Base-by-base conservation (phyloP, 495 filamentous ascomycete genomes). In the Penicillium pulvis region DNA sequence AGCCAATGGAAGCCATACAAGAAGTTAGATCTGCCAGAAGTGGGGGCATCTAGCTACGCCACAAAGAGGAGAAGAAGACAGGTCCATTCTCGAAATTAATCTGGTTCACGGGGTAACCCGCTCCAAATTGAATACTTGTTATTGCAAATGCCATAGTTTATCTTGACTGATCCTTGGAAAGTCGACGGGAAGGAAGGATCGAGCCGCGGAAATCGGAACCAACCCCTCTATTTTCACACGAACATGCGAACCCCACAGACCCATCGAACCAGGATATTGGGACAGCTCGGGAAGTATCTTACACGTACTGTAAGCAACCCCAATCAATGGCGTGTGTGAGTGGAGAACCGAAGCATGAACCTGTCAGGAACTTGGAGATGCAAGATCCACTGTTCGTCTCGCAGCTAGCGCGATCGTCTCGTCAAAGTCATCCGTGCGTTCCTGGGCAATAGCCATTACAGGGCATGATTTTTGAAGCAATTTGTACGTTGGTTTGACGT, bases 41-140 rank as follows among this genome's bases (percentile, higher is more conserved):
- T 49, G 46, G 46, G 26, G 30, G 30, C 49, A 24, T 23, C 39
- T 14, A 52, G 31, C 31, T 52, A 52, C 30, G 49, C 49, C 49
- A 52, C 49, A 3, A 41, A 36, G 30, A 52, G 49, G 35, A 41
- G 49, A 19, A 36, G 16, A 28, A 6, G 23, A 14, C 12, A 16
- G 16, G 8, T 19, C 43, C 23, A 23, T n/a, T 19, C 43, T 6
- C n/a, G 16, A 44, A 44, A 20, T 44, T 14, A 9, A 36, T 7
- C 33, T 10, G 33, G 12, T 36, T 14, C 20, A 20, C 42, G 42
- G 17, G n/a, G 42, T 45, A 20, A 5, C 23, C 17, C n/a, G n/a
- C 33, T 36, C 33, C 33, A 10, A 12, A 9, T 36, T 36, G 33
- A 9, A 4, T 11, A 1, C 7, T 36, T 10, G 9, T 1, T 1